Evolutionary conservation across 169 alveolate genomes (phyloP).

Genomic region (Plasmodium sp.): DNA sequence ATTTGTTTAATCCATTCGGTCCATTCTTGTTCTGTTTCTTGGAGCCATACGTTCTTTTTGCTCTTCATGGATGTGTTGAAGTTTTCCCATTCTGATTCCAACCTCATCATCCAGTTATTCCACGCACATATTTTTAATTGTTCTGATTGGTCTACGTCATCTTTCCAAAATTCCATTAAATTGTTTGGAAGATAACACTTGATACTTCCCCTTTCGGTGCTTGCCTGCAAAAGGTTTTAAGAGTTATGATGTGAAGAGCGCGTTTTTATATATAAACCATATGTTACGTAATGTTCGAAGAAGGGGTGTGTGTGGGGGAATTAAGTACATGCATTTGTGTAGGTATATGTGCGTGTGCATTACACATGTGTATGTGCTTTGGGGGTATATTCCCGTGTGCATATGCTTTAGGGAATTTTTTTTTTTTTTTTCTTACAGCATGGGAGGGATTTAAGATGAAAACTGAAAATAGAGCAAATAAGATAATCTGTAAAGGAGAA

Average conservation of each 20-base stretch:
- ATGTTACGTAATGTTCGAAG: not conserved
- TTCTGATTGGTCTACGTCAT: not conserved
- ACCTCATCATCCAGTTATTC: slow-evolving; percentile 15
- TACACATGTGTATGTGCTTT: not conserved
- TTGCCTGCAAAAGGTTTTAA: not conserved
- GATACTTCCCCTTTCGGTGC: not conserved
- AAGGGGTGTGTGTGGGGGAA: not conserved
- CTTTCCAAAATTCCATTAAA: slow-evolving; percentile 22
- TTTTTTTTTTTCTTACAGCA: not conserved
- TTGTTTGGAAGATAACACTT: not conserved
- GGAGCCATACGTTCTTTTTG: not conserved
- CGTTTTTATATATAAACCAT: not conserved
- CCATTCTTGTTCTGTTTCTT: slow-evolving; percentile 13
- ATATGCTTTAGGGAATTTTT: not conserved
- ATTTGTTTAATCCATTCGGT: not conserved
- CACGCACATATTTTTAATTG: not conserved
- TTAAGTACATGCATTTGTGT: not conserved
- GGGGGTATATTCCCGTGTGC: not conserved
- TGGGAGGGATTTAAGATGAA: not conserved
- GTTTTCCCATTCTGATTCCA: slow-evolving; percentile 16
- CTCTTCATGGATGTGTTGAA: not conserved
- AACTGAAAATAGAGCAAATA: not conserved
- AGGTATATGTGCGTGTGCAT: not conserved
- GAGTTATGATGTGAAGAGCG: not conserved
- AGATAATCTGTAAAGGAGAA: not conserved